phyloP scores from a whole-genome alignment of 306 rosid species.

The Dalbergia cultrata region DNA sequence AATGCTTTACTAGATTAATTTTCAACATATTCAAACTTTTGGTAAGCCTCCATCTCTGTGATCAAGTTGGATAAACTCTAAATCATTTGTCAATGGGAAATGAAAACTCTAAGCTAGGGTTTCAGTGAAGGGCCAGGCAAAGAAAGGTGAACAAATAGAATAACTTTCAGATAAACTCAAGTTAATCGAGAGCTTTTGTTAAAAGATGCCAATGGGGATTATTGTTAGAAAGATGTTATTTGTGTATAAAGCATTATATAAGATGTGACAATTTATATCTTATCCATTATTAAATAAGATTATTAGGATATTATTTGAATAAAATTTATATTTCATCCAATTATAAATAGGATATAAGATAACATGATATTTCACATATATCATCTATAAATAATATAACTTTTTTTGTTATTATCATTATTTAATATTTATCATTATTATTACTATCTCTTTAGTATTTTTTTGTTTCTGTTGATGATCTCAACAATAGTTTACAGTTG shows the following conservation, averaged over 20 bases:
- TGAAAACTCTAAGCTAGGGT: slow-evolving; percentile 34
- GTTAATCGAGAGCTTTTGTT: background rate
- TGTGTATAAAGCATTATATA: too few relatives aligned
- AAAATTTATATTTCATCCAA: too few relatives aligned
- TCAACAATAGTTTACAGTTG: slow-evolving; percentile 20
- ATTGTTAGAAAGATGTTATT: background rate
- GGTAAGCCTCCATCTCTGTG: background rate
- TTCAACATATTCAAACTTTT: background rate
- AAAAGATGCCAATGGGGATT: slow-evolving; percentile 15
- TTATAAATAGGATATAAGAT: too few relatives aligned
- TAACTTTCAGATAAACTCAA: background rate
- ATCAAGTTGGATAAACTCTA: background rate
- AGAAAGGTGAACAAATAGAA: slow-evolving; percentile 24
- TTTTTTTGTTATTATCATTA: too few relatives aligned
- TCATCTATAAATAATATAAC: too few relatives aligned
- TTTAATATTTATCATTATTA: background rate
- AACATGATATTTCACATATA: too few relatives aligned
- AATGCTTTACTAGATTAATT: slow-evolving; percentile 18
- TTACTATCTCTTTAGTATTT: background rate
- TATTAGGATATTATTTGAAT: too few relatives aligned
- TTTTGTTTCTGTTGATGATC: background rate
- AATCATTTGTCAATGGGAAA: slow-evolving; percentile 20
- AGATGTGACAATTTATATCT: too few relatives aligned
- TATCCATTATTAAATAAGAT: too few relatives aligned
- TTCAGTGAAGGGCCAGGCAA: slow-evolving; percentile 38